These are phyloP conservation scores for Cadophora sp. DNA, from an alignment of 2,329 filamentous ascomycete genomes.

Conservation along the genomic window DNA sequence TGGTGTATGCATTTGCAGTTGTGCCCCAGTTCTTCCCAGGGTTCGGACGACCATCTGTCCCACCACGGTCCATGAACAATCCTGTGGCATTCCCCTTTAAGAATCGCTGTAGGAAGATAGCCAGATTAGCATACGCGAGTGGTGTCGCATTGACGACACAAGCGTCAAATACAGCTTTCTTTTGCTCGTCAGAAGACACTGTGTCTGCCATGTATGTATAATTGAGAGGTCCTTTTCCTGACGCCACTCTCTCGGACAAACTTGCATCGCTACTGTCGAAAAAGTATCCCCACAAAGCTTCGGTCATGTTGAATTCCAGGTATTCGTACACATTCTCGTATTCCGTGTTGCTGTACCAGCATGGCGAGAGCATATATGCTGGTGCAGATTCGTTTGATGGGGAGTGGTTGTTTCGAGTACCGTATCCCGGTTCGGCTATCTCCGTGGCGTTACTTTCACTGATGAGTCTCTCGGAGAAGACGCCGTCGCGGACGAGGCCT, in stretches of 20 bases:
- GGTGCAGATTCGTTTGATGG: constrained; percentile 1
- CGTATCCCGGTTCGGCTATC: constrained; percentile 7
- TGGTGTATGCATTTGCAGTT: neutral
- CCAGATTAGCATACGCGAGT: neutral
- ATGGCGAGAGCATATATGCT: constrained; percentile 13
- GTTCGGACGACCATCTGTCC: neutral
- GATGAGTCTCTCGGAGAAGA: neutral
- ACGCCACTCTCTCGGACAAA: neutral
- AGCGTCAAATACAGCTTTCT: constrained; percentile 19
- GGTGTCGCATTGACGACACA: constrained; percentile 5
- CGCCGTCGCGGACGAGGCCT: neutral
- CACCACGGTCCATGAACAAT: neutral
- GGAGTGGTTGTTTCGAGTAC: neutral
- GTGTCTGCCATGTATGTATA: constrained; percentile 4
- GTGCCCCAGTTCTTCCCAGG: constrained; percentile 10
- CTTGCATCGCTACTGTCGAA: neutral
- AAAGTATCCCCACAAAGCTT: neutral
- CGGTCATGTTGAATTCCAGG: constrained; percentile 17
- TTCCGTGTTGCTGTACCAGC: constrained; percentile 17
- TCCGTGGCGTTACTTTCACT: constrained; percentile 4
- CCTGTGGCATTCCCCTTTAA: constrained; percentile 12
- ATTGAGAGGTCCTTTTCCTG: constrained; percentile 4
- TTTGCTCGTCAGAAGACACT: neutral
- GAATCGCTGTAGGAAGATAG: neutral
- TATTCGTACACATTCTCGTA: constrained; percentile 14